Conservation (phyloP, 2,329 filamentous ascomycete genomes). For the Reticulascus tulasneorum region DNA sequence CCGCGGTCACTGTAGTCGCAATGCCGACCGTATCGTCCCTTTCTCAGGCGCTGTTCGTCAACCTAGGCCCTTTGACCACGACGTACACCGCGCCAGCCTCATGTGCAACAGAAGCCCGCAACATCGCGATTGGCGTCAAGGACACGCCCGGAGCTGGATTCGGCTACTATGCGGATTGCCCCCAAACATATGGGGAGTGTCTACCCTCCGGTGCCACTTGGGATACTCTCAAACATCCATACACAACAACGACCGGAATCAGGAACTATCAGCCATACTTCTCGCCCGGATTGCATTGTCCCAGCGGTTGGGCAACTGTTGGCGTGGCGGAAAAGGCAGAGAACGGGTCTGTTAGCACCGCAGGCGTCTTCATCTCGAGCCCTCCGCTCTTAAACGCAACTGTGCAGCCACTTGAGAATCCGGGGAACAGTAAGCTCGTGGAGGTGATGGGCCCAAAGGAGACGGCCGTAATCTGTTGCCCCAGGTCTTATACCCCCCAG, state of each 20-base stretch:
- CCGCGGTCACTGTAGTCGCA: too few relatives aligned
- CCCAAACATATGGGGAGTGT: slow-evolving; percentile 12
- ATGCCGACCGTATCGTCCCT: slow-evolving; percentile 20
- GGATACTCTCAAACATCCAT: slow-evolving; percentile 14
- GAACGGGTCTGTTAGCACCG: slow-evolving; percentile 4
- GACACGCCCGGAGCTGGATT: neutral
- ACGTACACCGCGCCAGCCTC: slow-evolving; percentile 20
- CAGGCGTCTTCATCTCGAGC: slow-evolving; percentile 1
- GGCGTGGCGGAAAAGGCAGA: slow-evolving; percentile 9
- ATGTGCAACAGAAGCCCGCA: slow-evolving; percentile 15
- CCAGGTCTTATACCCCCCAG: too few relatives aligned
- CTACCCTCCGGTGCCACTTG: slow-evolving; percentile 19
- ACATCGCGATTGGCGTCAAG: slow-evolving; percentile 1
- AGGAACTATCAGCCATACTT: slow-evolving; percentile 14
- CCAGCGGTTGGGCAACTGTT: slow-evolving; percentile 19
- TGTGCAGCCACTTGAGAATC: too few relatives aligned
- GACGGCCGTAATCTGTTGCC: slow-evolving; percentile 5
- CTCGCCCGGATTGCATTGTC: slow-evolving; percentile 20
- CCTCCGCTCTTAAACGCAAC: neutral
- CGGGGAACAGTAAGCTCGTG: slow-evolving; percentile 2
- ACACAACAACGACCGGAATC: neutral
- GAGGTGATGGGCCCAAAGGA: neutral
- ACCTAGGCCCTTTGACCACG: slow-evolving; percentile 25
- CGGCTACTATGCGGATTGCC: too few relatives aligned
- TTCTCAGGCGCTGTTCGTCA: slow-evolving; percentile 18